phyloP scores from a whole-genome alignment of 2,329 filamentous ascomycete genomes.

The Claviceps purpurea region DNA sequence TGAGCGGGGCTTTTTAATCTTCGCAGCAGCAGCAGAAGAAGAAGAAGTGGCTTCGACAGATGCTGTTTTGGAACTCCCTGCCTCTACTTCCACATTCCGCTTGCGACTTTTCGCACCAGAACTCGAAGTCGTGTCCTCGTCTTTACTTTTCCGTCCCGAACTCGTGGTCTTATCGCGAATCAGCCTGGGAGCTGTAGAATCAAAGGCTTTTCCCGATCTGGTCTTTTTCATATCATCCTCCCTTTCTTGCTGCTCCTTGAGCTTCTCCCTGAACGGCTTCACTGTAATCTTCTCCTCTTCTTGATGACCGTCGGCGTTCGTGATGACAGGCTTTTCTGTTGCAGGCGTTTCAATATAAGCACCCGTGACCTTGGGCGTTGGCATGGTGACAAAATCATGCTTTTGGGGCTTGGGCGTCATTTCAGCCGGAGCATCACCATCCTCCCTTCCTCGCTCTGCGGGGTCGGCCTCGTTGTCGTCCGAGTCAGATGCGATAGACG shows the following conservation, averaged over 20 bases:
- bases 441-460: conserved; percentile 11
- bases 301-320: conserved; percentile 4
- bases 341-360: conserved; percentile 45
- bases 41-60: too few species aligned
- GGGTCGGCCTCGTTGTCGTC: conserved; percentile 14
- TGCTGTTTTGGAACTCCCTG: too few species aligned
- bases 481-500: conserved; percentile 25
- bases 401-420: conserved; percentile 35
- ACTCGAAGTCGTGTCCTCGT: conserved; percentile 20
- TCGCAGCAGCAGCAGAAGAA: conserved; percentile 9
- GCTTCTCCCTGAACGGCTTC: conserved; percentile 7
- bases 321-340: conserved; percentile 27
- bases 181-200: conserved; percentile 8
- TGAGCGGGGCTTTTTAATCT: conserved; percentile 16
- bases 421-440: conserved; percentile 16
- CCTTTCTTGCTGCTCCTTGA: conserved; percentile 8
- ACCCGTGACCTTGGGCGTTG: conserved; percentile 40
- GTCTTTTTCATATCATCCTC: neutral
- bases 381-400: conserved; percentile 32
- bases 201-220: neutral
- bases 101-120: conserved; percentile 16
- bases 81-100: conserved; percentile 8
- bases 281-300: neutral
- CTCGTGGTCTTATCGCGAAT: conserved; percentile 15
- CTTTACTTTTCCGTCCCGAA: conserved; percentile 12